Evolutionary conservation across 192 early-diverging fungal species (phyloP).

Genomic region (Diversispora epigaea): DNA sequence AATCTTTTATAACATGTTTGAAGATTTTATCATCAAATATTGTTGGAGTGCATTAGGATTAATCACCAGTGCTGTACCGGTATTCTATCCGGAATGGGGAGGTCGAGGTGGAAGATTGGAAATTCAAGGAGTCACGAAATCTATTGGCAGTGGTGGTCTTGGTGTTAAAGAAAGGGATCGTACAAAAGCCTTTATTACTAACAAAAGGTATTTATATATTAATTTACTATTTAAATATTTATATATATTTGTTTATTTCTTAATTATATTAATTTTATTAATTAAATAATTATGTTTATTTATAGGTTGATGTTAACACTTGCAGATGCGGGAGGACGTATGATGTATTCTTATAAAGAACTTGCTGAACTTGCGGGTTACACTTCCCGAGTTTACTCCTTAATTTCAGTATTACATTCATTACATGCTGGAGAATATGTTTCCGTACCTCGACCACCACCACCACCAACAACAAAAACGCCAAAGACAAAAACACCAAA

Average conservation of each 20-base stretch:
- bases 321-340: slow-evolving; percentile 91
- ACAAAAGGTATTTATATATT: slow-evolving; percentile 59
- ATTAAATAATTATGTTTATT: slow-evolving; percentile 40
- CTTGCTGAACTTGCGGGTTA: slow-evolving; percentile 87
- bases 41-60: slow-evolving; percentile 91
- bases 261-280: background rate
- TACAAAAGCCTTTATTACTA: slow-evolving; percentile 88
- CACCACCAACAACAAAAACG: background rate
- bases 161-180: slow-evolving; percentile 45
- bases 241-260: slow-evolving; percentile 24
- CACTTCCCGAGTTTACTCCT: slow-evolving; percentile 81
- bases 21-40: slow-evolving; percentile 97
- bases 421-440: slow-evolving; percentile 50
- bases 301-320: slow-evolving; percentile 80
- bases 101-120: slow-evolving; percentile 46
- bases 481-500: too few relatives aligned
- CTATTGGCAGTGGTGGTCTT: too few relatives aligned
- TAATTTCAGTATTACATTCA: slow-evolving; percentile 82
- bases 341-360: slow-evolving; percentile 97
- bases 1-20: slow-evolving; percentile 92
- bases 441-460: slow-evolving; percentile 17
- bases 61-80: slow-evolving; percentile 79
- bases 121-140: slow-evolving; percentile 21
- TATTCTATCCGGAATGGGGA: slow-evolving; percentile 71
- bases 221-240: background rate